Evolutionary conservation across 2,329 filamentous ascomycete species (phyloP), one percentile per base, ranked within the genome.

Genomic region (Alternaria sp.): DNA sequence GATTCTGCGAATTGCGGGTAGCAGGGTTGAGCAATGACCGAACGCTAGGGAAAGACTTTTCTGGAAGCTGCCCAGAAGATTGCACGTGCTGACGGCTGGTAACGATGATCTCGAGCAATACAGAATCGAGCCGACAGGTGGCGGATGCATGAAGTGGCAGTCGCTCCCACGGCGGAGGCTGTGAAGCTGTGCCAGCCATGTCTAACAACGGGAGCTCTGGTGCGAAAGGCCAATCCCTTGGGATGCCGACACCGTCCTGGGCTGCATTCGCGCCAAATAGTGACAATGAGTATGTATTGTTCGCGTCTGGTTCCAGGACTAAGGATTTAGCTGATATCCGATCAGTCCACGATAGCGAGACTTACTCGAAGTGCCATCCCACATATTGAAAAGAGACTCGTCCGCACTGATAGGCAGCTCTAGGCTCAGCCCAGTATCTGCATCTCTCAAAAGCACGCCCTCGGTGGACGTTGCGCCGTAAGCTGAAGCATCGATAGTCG

Each of bases 91-190:
- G 47, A 14, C 63, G 47, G 28, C 37, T 55, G 18, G 60, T 43
- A 23, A 37, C 46, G 2, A 56, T 33, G 30, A 62, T 26, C 21
- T 60, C 59, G 0, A 61, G 54, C 8, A 65, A 20, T 7, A 65
- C 63, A 18, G 50, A 53, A 55, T 65, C 63, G 25, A 65, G 59
- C 33, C 63, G 53, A 30, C 59, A 62, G 15, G 44, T 59, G 9
- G 63, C 37, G 7, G 55, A 50, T n/a, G 59, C 25, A 47, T 65
- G 59, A 9, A 57, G 44, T 9, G 63, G 63, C 18, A 63, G 25
- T 37, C 59, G 37, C 43, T 65, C 59, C 63, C 63, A 65, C 15
- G 26, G 14, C 23, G 37, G 37, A 41, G 37, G n/a, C 37, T 41
- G 37, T 41, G 37, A 41, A 41, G 37, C 1, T 41, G 37, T 41